Conservation (phyloP, 768 basidiomycete species). For the Lactarius trivialis region DNA sequence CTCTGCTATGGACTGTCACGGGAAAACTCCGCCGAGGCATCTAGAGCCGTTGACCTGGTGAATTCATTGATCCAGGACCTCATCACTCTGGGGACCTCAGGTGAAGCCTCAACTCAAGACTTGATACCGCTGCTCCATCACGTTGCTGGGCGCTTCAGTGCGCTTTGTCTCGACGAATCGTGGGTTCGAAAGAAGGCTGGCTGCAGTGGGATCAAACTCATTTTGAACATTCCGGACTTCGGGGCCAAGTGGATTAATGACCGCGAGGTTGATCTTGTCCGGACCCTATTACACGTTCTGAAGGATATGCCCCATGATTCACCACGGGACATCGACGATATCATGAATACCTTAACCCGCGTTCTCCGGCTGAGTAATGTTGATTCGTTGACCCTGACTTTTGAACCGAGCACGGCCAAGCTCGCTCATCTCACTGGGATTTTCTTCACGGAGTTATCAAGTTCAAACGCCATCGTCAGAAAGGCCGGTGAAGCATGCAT, state of each 20-base stretch:
- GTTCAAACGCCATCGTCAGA: slow-evolving; percentile 79
- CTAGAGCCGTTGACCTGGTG: slow-evolving; percentile 55
- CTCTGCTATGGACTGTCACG: slow-evolving; percentile 70
- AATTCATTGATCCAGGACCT: slow-evolving; percentile 60
- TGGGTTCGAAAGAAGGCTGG: slow-evolving; percentile 90
- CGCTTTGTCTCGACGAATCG: slow-evolving; percentile 84
- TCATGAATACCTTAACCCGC: slow-evolving; percentile 65
- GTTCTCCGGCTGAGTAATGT: slow-evolving; percentile 58
- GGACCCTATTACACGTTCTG: slow-evolving; percentile 83
- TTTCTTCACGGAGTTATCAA: slow-evolving; percentile 83
- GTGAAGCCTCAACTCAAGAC: slow-evolving; percentile 45
- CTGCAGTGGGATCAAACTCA: slow-evolving; percentile 75
- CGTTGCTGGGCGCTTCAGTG: slow-evolving; percentile 74
- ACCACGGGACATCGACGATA: slow-evolving; percentile 72
- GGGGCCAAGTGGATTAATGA: slow-evolving; percentile 77
- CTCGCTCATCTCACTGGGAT: slow-evolving; percentile 69
- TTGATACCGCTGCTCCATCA: slow-evolving; percentile 69
- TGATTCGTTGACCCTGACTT: slow-evolving; percentile 41
- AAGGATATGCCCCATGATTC: slow-evolving; percentile 93
- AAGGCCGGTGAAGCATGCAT: slow-evolving; percentile 79
- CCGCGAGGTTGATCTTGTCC: slow-evolving; percentile 83
- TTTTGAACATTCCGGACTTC: slow-evolving; percentile 64
- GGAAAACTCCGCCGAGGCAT: slow-evolving; percentile 53
- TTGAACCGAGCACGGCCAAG: slow-evolving; percentile 36
- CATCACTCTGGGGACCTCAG: slow-evolving; percentile 45